Conservation (phyloP, 352 stramenopile genomes). For the Globisporangium paddicum region DNA sequence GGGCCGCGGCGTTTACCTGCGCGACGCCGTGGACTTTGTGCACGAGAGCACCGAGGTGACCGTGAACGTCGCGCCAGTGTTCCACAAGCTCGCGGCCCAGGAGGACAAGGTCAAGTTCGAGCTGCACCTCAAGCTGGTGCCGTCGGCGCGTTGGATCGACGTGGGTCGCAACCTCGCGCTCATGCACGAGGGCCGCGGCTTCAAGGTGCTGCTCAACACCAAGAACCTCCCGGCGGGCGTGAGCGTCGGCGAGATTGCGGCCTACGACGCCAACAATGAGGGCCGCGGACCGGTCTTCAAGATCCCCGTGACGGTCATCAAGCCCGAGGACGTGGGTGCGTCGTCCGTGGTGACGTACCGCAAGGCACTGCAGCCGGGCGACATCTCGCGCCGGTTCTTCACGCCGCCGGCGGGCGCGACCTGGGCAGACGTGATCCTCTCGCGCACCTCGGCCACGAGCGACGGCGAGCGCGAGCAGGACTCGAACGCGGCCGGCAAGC, state of each 20-base stretch:
- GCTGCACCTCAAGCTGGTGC: constrained; percentile 76
- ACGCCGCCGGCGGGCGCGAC: constrained; percentile 71
- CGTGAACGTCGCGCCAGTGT: constrained; percentile 85
- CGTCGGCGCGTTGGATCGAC: constrained; percentile 85
- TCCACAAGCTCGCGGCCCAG: constrained; percentile 81
- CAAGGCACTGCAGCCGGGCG: constrained; percentile 48
- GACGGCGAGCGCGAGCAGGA: constrained; percentile 41
- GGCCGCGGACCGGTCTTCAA: constrained; percentile 76
- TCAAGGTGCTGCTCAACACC: constrained; percentile 90
- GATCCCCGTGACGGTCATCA: constrained; percentile 90
- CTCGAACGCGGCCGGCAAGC: constrained; percentile 58
- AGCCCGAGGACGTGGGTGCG: constrained; percentile 43
- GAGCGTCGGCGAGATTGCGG: constrained; percentile 85
- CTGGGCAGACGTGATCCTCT: constrained; percentile 86
- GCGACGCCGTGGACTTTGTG: constrained; percentile 70
- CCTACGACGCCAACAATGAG: constrained; percentile 65
- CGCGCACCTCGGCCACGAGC: constrained; percentile 20
- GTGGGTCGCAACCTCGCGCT: constrained; percentile 82
- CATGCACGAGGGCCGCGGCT: constrained; percentile 78
- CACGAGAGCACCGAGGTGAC: constrained; percentile 74
- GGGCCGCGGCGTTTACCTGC: constrained; percentile 77
- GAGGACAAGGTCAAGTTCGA: constrained; percentile 88
- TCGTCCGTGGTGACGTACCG: constrained; percentile 35
- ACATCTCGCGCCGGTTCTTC: constrained; percentile 80
- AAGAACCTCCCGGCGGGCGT: constrained; percentile 72